A percentile compares a stretch with the other conserved stretches of the same genome.
Conservation (phyloP, 2,329 filamentous ascomycete species). For the Akanthomyces muscarius region DNA sequence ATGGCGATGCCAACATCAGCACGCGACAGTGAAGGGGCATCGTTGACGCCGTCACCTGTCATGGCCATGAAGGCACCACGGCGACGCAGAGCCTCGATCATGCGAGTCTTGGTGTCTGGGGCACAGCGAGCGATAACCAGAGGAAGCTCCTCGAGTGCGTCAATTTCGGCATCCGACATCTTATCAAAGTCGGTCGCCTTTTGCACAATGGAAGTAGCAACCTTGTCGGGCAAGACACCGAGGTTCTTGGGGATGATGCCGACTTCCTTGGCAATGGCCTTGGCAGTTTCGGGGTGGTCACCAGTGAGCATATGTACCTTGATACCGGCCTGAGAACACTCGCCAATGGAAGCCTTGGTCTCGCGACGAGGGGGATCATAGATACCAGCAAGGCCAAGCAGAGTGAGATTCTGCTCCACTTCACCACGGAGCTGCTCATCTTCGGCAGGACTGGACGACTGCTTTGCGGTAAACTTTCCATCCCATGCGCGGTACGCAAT, state of each 20-base stretch:
- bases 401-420: constrained; percentile 65
- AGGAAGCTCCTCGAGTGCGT: constrained; percentile 69
- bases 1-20: constrained; percentile 87
- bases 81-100: constrained; percentile 83
- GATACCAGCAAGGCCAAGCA: constrained; percentile 79
- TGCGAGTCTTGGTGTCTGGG: constrained; percentile 81
- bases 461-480: constrained; percentile 42
- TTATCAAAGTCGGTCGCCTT: constrained; percentile 77
- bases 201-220: constrained; percentile 68
- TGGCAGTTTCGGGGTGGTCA: constrained; percentile 74
- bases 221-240: constrained; percentile 53
- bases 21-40: constrained; percentile 73
- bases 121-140: constrained; percentile 81
- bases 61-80: constrained; percentile 75
- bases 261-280: constrained; percentile 73
- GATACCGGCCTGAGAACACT: constrained; percentile 71
- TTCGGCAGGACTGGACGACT: constrained; percentile 31
- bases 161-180: constrained; percentile 70
- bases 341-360: constrained; percentile 66
- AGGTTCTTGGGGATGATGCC: constrained; percentile 68
- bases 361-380: constrained; percentile 83
- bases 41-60: constrained; percentile 87
- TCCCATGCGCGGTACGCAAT: constrained; percentile 61
- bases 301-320: constrained; percentile 82
- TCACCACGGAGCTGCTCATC: constrained; percentile 50